Conservation (phyloP, 306 rosid genomes). For the Ormosia semicastrata region DNA sequence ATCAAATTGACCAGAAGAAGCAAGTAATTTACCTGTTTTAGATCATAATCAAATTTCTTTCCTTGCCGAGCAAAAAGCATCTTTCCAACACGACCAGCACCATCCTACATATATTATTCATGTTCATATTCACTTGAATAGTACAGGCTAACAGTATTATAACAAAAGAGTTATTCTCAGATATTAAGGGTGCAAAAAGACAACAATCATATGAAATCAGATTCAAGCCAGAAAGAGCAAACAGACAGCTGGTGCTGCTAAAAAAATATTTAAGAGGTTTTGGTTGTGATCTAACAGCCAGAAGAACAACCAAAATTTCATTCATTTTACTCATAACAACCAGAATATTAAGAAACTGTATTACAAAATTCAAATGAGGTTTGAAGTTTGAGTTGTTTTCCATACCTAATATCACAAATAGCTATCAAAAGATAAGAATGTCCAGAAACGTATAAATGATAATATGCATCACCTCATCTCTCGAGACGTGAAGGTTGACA, state of each 20-base stretch:
- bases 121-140: not conserved
- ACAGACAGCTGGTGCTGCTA: not conserved
- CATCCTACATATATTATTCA: conserved; percentile 56
- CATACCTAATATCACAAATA: not conserved
- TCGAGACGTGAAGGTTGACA: not conserved
- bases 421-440: not conserved
- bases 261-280: not conserved
- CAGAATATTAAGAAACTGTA: not conserved
- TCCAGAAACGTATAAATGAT: not conserved
- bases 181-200: not conserved
- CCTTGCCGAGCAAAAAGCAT: conserved; percentile 98
- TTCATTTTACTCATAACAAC: not conserved
- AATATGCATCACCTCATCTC: not conserved
- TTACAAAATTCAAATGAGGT: not conserved
- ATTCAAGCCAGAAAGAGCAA: not conserved
- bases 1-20: not conserved
- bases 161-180: conserved; percentile 3
- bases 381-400: not conserved
- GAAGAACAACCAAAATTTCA: not conserved
- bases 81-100: conserved; percentile 99
- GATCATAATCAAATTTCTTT: conserved; percentile 94
- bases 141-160: not conserved
- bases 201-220: not conserved
- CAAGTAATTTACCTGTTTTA: conserved; percentile 66
- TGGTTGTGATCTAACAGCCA: not conserved